Base-by-base conservation (phyloP, 1,284 basidiomycete species). In the Fomes fomentarius region DNA sequence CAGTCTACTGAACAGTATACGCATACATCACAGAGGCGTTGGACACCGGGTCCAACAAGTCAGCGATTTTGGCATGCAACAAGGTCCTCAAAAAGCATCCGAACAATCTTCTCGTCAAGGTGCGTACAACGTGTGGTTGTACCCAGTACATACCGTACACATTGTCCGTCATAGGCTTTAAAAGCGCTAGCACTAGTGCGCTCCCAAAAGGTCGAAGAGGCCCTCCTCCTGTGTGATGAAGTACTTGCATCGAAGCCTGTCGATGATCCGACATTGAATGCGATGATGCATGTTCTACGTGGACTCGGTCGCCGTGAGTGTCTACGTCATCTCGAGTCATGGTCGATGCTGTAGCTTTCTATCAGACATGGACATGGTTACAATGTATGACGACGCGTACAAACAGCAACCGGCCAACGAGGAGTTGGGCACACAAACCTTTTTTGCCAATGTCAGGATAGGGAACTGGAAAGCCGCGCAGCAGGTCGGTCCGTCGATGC, bases 141-240 rank as follows among this genome's bases (percentile, higher is more conserved):
- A n/a, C 41, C 11, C 46, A 59, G 38, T 24, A 50, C 21, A 35
- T 14, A 40, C 49, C 40, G 38, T 11, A 44, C 22, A 26, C 47
- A 44, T 47, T 45, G 37, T 46, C 43, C 41, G 44, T 37, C 21
- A 33, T 63, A 92, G 91, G 82, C 93, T 46, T 75, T 96, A 56
- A 95, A 95, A 76, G 85, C 89, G 24, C 81, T 95, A 47, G 91
- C 91, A 2, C 80, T 94, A 2, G 83, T 89, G 38, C 86, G 92
- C 50, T 83, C 82, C 10, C 87, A 91, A 71, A 93, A 93, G 71
- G 82, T 89, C 24, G 88, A 92, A 63, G 91, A 94, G 63, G 86
- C 90, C 6, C 76, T 90, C 38, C 70, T 81, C n/a, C 68, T 93
- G n/a, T 87, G 85, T 64, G 87, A 92, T 58, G 88, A 93, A 66